phyloP scores from a whole-genome alignment of 129 eudicot species.

The Centaurea solstitialis region DNA sequence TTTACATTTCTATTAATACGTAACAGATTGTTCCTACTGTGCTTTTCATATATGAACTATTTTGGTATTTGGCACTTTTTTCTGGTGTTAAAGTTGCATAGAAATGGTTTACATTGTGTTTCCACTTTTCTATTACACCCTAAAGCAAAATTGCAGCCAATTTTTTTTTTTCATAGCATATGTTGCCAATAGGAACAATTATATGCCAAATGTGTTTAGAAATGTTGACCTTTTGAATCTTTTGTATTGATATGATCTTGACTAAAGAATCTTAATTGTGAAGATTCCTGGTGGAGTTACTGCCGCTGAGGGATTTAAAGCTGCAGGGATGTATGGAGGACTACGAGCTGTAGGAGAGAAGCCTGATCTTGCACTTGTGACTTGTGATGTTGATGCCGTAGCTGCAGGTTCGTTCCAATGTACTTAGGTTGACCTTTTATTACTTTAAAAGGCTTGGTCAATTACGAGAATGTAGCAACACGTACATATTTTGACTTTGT shows the following conservation, averaged over 20 bases:
- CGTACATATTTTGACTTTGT: background rate
- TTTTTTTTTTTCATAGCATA: background rate
- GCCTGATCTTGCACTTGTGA: conserved; percentile 94
- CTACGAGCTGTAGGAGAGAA: conserved; percentile 86
- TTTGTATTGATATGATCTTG: background rate
- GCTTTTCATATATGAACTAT: background rate
- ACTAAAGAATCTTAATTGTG: conserved; percentile 7
- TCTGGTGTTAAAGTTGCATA: background rate
- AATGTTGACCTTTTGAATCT: conserved; percentile 7
- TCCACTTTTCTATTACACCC: background rate
- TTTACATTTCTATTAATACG: background rate
- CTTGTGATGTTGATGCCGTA: conserved; percentile 92
- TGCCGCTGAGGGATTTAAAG: conserved; percentile 95
- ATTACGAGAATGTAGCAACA: background rate
- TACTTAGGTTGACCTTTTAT: conserved; percentile 2
- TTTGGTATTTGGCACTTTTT: background rate
- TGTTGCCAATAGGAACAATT: background rate
- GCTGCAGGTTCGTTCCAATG: conserved; percentile 72
- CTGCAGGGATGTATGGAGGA: conserved; percentile 95
- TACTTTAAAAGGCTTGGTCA: background rate
- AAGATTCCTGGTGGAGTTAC: conserved; percentile 96
- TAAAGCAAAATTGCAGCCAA: background rate
- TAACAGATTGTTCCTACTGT: background rate
- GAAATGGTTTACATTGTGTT: background rate
- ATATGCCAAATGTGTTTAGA: background rate